Percentiles rank a stretch among this genome's conserved stretches.
Conservation (phyloP, 2,329 filamentous ascomycete genomes). For the Diplocarpon mali region DNA sequence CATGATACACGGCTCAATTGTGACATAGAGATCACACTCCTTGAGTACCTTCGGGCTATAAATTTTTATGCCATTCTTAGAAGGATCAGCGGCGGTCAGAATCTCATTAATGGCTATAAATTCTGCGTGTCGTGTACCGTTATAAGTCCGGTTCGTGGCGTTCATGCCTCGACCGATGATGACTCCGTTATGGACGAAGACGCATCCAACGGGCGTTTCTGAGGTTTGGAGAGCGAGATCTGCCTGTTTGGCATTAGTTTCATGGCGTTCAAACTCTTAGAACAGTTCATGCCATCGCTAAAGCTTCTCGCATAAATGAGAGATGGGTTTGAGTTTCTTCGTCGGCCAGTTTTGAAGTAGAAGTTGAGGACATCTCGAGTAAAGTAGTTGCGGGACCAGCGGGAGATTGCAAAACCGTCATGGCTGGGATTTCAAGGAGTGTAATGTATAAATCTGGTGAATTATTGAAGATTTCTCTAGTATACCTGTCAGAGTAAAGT, state of each 20-base stretch:
- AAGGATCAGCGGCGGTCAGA: constrained; percentile 33
- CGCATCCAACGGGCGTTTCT: constrained; percentile 94
- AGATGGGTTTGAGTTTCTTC: constrained; percentile 31
- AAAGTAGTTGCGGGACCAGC: too few species aligned
- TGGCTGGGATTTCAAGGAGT: too few species aligned
- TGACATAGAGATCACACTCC: constrained; percentile 79
- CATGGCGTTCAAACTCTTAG: background rate
- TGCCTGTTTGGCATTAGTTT: constrained; percentile 43
- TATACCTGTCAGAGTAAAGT: too few species aligned
- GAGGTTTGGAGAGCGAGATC: constrained; percentile 74
- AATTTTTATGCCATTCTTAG: constrained; percentile 37
- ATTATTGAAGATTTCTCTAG: too few species aligned
- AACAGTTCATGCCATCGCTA: constrained; percentile 5
- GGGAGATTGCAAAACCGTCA: too few species aligned
- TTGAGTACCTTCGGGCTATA: constrained; percentile 48
- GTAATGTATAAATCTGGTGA: too few species aligned
- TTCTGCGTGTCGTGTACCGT: constrained; percentile 91
- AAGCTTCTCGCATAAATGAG: constrained; percentile 46
- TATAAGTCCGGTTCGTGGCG: constrained; percentile 81
- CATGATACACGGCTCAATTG: constrained; percentile 98
- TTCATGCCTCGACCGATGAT: constrained; percentile 92
- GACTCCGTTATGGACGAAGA: constrained; percentile 68
- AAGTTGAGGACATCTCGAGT: too few species aligned
- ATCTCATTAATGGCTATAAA: constrained; percentile 73
- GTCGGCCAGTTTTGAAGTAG: constrained; percentile 6